Percentiles rank a stretch among this genome's conserved stretches.
Evolutionary conservation across 345 rosid genomes (phyloP).

Genomic region (Eucalyptus tenuipes): DNA sequence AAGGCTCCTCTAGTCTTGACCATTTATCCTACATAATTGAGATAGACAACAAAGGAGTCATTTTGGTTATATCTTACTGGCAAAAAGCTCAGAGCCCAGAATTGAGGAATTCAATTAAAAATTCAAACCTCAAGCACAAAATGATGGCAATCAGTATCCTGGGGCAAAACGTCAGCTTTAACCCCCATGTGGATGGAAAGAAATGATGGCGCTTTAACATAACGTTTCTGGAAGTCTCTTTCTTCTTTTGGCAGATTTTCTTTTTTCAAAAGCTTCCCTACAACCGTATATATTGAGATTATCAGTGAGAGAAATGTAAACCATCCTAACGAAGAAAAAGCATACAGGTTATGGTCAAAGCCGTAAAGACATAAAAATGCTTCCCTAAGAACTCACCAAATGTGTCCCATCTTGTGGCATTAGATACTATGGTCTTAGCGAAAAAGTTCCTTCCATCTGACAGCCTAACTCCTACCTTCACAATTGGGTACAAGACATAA

Average conservation of each 20-base stretch:
- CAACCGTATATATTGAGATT: background rate
- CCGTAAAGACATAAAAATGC: background rate
- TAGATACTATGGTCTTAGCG: constrained; percentile 72
- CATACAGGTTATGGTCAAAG: background rate
- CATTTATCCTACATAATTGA: constrained; percentile 44
- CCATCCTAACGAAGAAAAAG: background rate
- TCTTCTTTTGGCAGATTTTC: constrained; percentile 86
- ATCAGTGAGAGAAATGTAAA: background rate
- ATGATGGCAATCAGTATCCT: constrained; percentile 90
- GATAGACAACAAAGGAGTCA: background rate
- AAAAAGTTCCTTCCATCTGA: constrained; percentile 77
- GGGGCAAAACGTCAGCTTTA: constrained; percentile 72
- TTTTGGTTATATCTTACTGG: too few relatives aligned
- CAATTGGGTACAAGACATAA: background rate
- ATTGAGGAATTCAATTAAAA: background rate
- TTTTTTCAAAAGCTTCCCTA: constrained; percentile 81
- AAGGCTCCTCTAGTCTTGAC: constrained; percentile 63
- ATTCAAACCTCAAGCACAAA: constrained; percentile 72
- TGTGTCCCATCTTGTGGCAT: constrained; percentile 99
- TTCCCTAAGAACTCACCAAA: constrained; percentile 48
- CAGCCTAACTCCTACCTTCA: constrained; percentile 78
- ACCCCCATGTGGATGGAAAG: constrained; percentile 98
- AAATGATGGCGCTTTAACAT: constrained; percentile 95
- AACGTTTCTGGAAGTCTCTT: constrained; percentile 75
- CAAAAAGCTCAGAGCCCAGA: background rate